Evolutionary conservation across 164 flowering plant species (phyloP).

Genomic region (Houttuynia cordata): DNA sequence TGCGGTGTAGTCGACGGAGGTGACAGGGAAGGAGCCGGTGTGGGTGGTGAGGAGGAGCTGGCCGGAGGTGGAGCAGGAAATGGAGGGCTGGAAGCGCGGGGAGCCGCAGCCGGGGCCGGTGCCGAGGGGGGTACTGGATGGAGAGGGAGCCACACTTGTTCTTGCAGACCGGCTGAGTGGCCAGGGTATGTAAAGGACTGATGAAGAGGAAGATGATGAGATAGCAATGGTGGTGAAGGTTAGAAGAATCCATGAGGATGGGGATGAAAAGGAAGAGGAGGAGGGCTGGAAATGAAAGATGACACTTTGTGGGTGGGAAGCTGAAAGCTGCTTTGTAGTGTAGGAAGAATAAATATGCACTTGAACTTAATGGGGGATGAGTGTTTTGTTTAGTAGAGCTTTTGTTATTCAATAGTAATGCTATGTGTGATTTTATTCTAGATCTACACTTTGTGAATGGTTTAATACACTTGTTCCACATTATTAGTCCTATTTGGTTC

Average conservation of each 20-base stretch:
- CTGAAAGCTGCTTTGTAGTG: too few species aligned
- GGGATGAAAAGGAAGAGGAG: not conserved
- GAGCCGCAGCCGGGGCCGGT: slow-evolving; percentile 43
- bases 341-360: too few species aligned
- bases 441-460: too few species aligned
- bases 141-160: slow-evolving; percentile 30
- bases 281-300: not conserved
- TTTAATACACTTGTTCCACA: too few species aligned
- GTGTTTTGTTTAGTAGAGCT: too few species aligned
- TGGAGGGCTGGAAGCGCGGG: slow-evolving; percentile 34
- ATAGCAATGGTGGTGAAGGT: not conserved
- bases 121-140: slow-evolving; percentile 36
- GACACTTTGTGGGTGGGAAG: not conserved
- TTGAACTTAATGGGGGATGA: too few species aligned
- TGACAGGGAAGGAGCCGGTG: slow-evolving; percentile 38
- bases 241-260: not conserved
- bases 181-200: not conserved
- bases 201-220: not conserved
- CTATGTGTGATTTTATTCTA: too few species aligned
- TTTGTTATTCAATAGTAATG: too few species aligned
- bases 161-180: slow-evolving; percentile 7
- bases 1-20: slow-evolving; percentile 31
- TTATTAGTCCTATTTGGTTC: too few species aligned
- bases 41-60: slow-evolving; percentile 42
- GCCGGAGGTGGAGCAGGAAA: slow-evolving; percentile 23